Conservation (phyloP, 2,329 filamentous ascomycete genomes). For the Lecanicillium sp. region DNA sequence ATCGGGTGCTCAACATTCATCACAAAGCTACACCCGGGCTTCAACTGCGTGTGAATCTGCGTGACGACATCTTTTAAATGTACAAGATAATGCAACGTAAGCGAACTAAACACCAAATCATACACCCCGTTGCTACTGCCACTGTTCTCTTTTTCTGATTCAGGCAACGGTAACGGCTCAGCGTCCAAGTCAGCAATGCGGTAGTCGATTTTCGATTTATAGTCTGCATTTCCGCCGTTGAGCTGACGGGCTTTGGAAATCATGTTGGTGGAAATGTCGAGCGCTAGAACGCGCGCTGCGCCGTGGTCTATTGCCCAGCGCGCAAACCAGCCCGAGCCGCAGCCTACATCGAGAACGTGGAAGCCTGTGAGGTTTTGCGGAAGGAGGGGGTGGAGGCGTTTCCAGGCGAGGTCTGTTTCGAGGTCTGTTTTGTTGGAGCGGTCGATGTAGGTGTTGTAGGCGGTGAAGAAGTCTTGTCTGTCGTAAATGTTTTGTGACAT, state of each 20-base stretch:
- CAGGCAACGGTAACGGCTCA: constrained; percentile 14
- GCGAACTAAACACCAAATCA: constrained; percentile 31
- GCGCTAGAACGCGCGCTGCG: constrained; percentile 23
- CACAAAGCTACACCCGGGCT: constrained; percentile 26
- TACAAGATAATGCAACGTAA: constrained; percentile 31
- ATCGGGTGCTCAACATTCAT: constrained; percentile 41
- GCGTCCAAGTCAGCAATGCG: constrained; percentile 25
- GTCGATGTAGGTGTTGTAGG: constrained; percentile 29
- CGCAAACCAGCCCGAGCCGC: constrained; percentile 37
- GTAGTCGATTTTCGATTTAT: constrained; percentile 20
- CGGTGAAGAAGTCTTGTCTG: constrained; percentile 30
- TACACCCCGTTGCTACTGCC: constrained; percentile 14
- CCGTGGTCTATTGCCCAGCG: constrained; percentile 31
- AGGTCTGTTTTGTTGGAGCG: constrained; percentile 29
- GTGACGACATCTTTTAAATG: constrained; percentile 22
- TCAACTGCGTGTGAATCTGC: constrained; percentile 22
- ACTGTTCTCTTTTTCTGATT: too few species aligned
- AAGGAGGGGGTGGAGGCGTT: constrained; percentile 29
- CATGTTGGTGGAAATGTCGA: constrained; percentile 37
- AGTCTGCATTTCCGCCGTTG: constrained; percentile 12
- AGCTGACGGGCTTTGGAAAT: constrained; percentile 23
- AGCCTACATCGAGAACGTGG: constrained; percentile 34
- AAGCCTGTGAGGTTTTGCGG: constrained; percentile 19
- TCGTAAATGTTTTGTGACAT: constrained; percentile 35
- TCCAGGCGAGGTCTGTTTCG: constrained; percentile 34